phyloP scores from a whole-genome alignment of 192 early-diverging fungal genomes.

The Chytriomyces confervae region DNA sequence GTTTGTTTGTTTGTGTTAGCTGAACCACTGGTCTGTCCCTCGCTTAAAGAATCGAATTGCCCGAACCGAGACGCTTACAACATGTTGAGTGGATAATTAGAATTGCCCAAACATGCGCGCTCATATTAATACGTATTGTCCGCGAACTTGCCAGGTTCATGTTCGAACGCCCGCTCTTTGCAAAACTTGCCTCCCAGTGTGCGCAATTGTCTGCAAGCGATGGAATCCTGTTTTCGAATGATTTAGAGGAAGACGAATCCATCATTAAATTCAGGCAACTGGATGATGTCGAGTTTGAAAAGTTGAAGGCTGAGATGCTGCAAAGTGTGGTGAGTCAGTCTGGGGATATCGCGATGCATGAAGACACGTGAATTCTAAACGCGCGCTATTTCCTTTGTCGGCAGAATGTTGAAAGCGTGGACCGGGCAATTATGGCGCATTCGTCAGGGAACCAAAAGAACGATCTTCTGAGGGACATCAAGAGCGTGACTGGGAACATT shows the following conservation, averaged over 20 bases:
- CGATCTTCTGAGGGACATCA: conserved; percentile 19
- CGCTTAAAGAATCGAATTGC: conserved; percentile 58
- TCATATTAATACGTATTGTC: neutral
- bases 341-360: neutral
- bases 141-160: conserved; percentile 51
- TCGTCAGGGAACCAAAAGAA: conserved; percentile 2
- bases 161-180: conserved; percentile 65
- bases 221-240: conserved; percentile 62
- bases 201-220: conserved; percentile 76
- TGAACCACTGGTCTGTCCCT: neutral
- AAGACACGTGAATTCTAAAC: neutral
- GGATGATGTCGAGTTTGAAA: conserved; percentile 62
- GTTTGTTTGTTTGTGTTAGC: neutral
- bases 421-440: neutral
- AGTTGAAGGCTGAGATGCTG: conserved; percentile 55
- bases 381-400: neutral
- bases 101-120: too few species aligned
- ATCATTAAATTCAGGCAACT: conserved; percentile 64
- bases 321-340: conserved; percentile 24
- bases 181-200: conserved; percentile 73
- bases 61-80: conserved; percentile 69
- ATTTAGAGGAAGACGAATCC: conserved; percentile 38
- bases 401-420: conserved; percentile 25
- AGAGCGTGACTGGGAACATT: conserved; percentile 23
- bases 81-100: conserved; percentile 46